Evolutionary conservation across 208 protist genomes (phyloP), one percentile per base, ranked within the genome.

Genomic region (Acanthamoeba royreba): DNA sequence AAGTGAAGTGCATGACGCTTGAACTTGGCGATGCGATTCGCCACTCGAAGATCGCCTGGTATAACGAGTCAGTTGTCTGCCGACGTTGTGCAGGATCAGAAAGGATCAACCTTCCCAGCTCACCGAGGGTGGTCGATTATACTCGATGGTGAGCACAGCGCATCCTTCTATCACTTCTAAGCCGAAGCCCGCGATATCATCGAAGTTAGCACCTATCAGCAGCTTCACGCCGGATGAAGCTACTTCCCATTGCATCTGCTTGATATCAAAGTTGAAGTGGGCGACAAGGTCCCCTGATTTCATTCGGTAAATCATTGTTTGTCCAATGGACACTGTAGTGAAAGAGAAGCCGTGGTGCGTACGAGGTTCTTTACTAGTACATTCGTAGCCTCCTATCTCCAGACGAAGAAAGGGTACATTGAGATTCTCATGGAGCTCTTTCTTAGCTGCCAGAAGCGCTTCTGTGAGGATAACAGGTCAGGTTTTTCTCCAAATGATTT

Each of bases 91-190:
- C n/a, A n/a, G n/a, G n/a, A n/a, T n/a, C n/a, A n/a, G n/a, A n/a
- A n/a, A n/a, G n/a, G n/a, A n/a, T n/a, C n/a, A n/a, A 55, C 47
- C 47, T 28, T 61, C 33, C 83, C 55, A 61, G 88, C 2, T 38
- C 31, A 92, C 47, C 31, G 35, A 19, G 35, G 88, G 88, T 28
- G 88, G 88, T 4, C 38, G 61, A 33, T 33, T 61, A 28, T 81
- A 92, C 88, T 92, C 88, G 55, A 92, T 92, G 58, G 63, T 92
- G 46, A 92, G 88, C 63, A 92, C 58, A 42, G 53, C 88, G 25
- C 42, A 49, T 0, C 4, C 40, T 19, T 72, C 61, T 61, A 61
- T 52, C 88, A 81, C 46, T 13, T 90, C 83, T 8, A 90, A 33
- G 5, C 83, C 83, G 40, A 90, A 90, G 3, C 83, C 83, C 8